These are phyloP conservation scores for Mycocentrospora acerina DNA, from an alignment of 2,329 filamentous ascomycete genomes.

Conservation along the genomic window DNA sequence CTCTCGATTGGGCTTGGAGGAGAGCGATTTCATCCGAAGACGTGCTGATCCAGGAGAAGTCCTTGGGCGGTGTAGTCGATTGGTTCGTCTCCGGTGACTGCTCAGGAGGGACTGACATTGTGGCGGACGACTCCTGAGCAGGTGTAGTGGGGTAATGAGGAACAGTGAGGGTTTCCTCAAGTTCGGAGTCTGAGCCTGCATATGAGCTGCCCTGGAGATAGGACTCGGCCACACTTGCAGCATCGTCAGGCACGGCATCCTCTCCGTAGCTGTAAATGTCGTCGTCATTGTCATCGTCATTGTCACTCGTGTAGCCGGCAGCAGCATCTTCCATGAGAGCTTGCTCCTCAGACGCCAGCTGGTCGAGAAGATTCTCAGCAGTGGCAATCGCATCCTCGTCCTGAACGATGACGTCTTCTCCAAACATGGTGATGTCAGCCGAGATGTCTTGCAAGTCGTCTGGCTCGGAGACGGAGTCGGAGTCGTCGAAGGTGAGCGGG, in stretches of 20 bases:
- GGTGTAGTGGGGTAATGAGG: too few species aligned
- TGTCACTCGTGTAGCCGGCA: neutral
- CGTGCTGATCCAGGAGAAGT: too few species aligned
- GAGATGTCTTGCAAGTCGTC: conserved; percentile 7
- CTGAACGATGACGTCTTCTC: conserved; percentile 6
- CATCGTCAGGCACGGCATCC: neutral
- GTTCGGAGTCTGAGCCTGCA: too few species aligned
- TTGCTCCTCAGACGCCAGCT: neutral
- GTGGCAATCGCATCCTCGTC: neutral
- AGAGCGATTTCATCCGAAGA: too few species aligned
- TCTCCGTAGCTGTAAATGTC: conserved; percentile 2
- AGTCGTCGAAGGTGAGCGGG: conserved; percentile 34
- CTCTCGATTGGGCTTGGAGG: neutral
- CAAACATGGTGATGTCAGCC: conserved; percentile 11
- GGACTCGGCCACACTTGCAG: too few species aligned
- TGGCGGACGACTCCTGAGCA: neutral
- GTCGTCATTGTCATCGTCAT: conserved; percentile 4
- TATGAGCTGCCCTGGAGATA: too few species aligned
- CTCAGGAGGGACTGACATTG: neutral
- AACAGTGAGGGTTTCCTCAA: too few species aligned
- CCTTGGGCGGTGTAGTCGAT: too few species aligned
- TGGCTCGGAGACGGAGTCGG: conserved; percentile 18
- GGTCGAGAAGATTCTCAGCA: neutral
- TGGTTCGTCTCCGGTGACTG: neutral
- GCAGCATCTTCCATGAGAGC: neutral